phyloP scores from a whole-genome alignment of 768 basidiomycete genomes.

The Boletus eberwhitei region DNA sequence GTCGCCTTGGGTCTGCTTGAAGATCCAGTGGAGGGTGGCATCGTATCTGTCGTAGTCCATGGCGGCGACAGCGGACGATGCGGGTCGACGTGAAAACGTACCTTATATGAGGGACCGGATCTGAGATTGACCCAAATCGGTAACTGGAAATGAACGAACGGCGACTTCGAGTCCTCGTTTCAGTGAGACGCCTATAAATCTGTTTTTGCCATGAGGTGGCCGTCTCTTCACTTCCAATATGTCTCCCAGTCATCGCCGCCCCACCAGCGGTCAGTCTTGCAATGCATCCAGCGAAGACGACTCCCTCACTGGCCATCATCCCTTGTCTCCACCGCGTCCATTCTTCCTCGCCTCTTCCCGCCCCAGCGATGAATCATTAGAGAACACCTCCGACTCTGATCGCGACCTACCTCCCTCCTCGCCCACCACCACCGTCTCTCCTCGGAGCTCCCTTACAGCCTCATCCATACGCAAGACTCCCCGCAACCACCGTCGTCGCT shows the following conservation, averaged over 20 bases:
- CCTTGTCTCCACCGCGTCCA: constrained; percentile 32
- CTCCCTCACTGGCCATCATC: constrained; percentile 14
- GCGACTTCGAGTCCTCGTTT: constrained; percentile 13
- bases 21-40: constrained; percentile 27
- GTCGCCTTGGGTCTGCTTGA: constrained; percentile 40
- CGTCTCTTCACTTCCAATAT: too few relatives aligned
- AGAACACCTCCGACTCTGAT: constrained; percentile 31
- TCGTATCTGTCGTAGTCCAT: constrained; percentile 37
- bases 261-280: constrained; percentile 11
- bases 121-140: constrained; percentile 17
- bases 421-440: constrained; percentile 12
- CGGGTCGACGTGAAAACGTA: background rate
- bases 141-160: too few relatives aligned
- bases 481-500: constrained; percentile 24
- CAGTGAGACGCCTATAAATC: background rate
- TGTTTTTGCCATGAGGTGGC: too few relatives aligned
- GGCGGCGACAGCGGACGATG: constrained; percentile 7
- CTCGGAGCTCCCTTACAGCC: constrained; percentile 11
- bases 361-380: constrained; percentile 21
- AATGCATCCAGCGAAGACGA: constrained; percentile 28
- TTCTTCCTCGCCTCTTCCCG: constrained; percentile 33
- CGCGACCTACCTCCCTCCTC: constrained; percentile 22
- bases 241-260: constrained; percentile 12
- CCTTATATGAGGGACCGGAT: constrained; percentile 9
- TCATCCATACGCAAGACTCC: constrained; percentile 17